These are phyloP conservation scores for Aspergillus hancockii DNA, from an alignment of 495 filamentous ascomycete species.

Conservation along the genomic window DNA sequence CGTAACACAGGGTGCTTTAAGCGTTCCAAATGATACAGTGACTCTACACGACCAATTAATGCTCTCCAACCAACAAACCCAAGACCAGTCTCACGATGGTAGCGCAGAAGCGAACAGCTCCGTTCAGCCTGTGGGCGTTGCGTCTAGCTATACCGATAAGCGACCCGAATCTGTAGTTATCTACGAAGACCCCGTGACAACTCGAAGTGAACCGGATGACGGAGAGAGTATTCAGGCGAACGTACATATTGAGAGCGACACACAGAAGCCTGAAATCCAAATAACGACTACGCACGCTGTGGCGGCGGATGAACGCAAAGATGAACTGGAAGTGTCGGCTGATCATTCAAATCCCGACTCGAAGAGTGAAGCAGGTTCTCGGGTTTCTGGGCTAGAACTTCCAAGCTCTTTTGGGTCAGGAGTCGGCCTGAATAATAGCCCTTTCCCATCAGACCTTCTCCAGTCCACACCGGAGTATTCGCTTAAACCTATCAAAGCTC, in stretches of 20 bases:
- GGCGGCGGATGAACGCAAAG: not conserved
- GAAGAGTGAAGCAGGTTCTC: not conserved
- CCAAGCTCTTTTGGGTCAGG: not conserved
- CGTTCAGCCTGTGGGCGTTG: not conserved
- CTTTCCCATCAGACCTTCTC: not conserved
- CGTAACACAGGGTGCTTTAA: constrained; percentile 6
- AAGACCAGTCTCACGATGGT: not conserved
- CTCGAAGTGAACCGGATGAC: not conserved
- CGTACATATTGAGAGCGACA: not conserved
- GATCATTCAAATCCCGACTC: not conserved
- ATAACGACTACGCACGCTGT: not conserved
- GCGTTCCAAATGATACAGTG: not conserved
- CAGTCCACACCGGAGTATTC: not conserved
- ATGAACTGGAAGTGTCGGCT: not conserved
- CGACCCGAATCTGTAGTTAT: not conserved
- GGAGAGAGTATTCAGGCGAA: not conserved
- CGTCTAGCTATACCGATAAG: not conserved
- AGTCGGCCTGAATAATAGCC: not conserved
- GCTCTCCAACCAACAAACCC: not conserved
- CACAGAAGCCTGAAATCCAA: not conserved
- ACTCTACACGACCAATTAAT: not conserved
- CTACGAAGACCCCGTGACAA: not conserved
- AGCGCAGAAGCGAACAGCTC: not conserved
- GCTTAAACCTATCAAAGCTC: not conserved
- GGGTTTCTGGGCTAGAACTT: not conserved